phyloP scores from a whole-genome alignment of 2,329 filamentous ascomycete genomes.

The Hortaea werneckii region DNA sequence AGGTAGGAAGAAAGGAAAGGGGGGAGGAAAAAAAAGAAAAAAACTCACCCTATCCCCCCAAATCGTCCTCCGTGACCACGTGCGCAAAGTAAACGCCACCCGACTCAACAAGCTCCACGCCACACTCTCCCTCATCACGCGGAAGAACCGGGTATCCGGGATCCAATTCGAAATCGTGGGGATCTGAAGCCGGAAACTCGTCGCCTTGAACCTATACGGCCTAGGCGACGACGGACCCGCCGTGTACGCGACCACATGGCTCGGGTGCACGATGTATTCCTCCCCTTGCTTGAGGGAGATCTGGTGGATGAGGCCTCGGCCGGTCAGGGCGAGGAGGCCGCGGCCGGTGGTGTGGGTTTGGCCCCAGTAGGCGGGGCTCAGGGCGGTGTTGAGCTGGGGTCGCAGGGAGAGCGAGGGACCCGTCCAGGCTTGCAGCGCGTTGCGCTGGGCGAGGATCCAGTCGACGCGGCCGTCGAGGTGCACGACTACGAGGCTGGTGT shows the following conservation, averaged over 20 bases:
- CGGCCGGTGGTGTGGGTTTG: conserved; percentile 80
- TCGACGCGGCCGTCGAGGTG: conserved; percentile 89
- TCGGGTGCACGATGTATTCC: conserved; percentile 81
- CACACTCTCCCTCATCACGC: conserved; percentile 58
- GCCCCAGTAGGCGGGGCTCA: conserved; percentile 76
- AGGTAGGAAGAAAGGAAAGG: too few species aligned
- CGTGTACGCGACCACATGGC: conserved; percentile 83
- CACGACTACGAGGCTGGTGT: conserved; percentile 77
- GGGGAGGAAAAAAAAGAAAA: background rate
- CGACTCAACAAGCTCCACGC: conserved; percentile 61
- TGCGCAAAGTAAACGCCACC: conserved; percentile 60
- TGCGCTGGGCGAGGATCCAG: conserved; percentile 85
- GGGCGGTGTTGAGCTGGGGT: conserved; percentile 57
- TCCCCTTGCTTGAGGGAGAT: conserved; percentile 72
- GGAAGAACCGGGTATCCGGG: conserved; percentile 62
- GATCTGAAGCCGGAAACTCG: conserved; percentile 63
- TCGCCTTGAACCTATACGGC: conserved; percentile 80
- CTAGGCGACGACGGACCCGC: conserved; percentile 62
- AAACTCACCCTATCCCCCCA: conserved; percentile 71
- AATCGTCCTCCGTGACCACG: conserved; percentile 67
- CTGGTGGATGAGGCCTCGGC: conserved; percentile 82
- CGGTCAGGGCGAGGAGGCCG: conserved; percentile 73
- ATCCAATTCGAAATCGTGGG: conserved; percentile 57
- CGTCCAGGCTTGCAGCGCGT: conserved; percentile 90
- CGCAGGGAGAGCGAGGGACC: conserved; percentile 72